phyloP scores from a whole-genome alignment of 225 moss, liverwort and hornwort genomes.

The Lunularia cruciata region DNA sequence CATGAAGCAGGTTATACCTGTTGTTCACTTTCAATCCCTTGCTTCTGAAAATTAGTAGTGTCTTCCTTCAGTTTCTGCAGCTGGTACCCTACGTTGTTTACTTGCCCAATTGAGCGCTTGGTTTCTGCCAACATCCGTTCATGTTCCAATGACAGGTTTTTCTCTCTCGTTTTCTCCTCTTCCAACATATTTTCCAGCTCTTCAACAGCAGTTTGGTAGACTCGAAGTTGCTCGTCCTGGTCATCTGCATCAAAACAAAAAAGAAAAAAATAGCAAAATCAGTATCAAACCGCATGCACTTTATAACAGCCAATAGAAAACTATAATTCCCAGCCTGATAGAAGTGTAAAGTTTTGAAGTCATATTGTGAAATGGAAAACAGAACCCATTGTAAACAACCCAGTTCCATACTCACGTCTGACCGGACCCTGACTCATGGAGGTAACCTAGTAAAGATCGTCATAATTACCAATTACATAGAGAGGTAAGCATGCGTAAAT shows the following conservation, averaged over 20 bases:
- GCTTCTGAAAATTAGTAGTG: conserved; percentile 23
- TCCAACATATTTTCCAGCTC: conserved; percentile 30
- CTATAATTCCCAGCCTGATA: not conserved
- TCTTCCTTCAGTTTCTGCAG: conserved; percentile 31
- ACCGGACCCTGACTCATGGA: too few relatives aligned
- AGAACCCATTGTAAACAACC: too few relatives aligned
- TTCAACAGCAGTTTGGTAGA: conserved; percentile 25
- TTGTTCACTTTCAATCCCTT: conserved; percentile 20
- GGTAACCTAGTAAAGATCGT: too few relatives aligned
- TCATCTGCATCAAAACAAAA: conserved; percentile 28
- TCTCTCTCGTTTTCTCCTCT: conserved; percentile 42
- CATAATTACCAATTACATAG: too few relatives aligned
- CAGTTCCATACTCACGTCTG: too few relatives aligned
- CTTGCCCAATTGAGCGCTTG: conserved; percentile 33
- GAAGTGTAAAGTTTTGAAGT: too few relatives aligned
- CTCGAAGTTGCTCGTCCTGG: conserved; percentile 40
- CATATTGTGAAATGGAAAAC: too few relatives aligned
- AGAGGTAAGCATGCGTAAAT: too few relatives aligned
- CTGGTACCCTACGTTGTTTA: conserved; percentile 33
- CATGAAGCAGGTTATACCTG: conserved; percentile 27
- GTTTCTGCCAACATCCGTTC: conserved; percentile 29
- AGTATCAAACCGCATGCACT: too few relatives aligned
- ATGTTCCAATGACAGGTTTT: conserved; percentile 26
- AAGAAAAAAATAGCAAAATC: not conserved
- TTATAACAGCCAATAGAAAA: not conserved